Conservation (phyloP, 1,284 basidiomycete species). For the Psilocybe mexicana region DNA sequence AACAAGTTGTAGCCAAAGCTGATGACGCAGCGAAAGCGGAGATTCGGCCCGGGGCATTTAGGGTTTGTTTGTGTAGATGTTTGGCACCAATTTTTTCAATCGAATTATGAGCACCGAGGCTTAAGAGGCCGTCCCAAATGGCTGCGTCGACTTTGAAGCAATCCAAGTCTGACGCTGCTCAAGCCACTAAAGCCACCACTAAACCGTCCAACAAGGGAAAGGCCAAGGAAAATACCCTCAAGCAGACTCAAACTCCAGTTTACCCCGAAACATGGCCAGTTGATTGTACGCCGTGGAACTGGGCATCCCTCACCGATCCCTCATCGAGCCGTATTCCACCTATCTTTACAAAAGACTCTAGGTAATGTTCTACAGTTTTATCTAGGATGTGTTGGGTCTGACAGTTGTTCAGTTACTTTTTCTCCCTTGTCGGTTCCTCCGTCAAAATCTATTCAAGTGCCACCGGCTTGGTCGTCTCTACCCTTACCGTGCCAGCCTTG, state of each 20-base stretch:
- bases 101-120: slow-evolving; percentile 15
- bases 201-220: slow-evolving; percentile 38
- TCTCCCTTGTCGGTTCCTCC: slow-evolving; percentile 73
- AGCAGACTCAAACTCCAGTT: slow-evolving; percentile 14
- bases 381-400: not conserved
- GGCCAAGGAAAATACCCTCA: slow-evolving; percentile 36
- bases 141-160: slow-evolving; percentile 25
- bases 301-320: slow-evolving; percentile 73
- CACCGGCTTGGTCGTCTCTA: slow-evolving; percentile 81
- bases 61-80: slow-evolving; percentile 31
- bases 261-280: slow-evolving; percentile 16
- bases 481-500: slow-evolving; percentile 55
- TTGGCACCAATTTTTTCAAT: slow-evolving; percentile 34
- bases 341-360: slow-evolving; percentile 84
- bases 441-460: slow-evolving; percentile 82
- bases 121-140: slow-evolving; percentile 20
- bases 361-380: slow-evolving; percentile 49
- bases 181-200: slow-evolving; percentile 23
- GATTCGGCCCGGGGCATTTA: slow-evolving; percentile 3
- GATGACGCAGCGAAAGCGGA: not conserved
- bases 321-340: slow-evolving; percentile 67
- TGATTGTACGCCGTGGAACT: slow-evolving; percentile 53
- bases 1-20: no score
- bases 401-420: slow-evolving; percentile 71
- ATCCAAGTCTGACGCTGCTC: slow-evolving; percentile 12